These are phyloP conservation scores for Actinomucor elegans DNA, from an alignment of 371 early-diverging fungal species.

Conservation along the genomic window DNA sequence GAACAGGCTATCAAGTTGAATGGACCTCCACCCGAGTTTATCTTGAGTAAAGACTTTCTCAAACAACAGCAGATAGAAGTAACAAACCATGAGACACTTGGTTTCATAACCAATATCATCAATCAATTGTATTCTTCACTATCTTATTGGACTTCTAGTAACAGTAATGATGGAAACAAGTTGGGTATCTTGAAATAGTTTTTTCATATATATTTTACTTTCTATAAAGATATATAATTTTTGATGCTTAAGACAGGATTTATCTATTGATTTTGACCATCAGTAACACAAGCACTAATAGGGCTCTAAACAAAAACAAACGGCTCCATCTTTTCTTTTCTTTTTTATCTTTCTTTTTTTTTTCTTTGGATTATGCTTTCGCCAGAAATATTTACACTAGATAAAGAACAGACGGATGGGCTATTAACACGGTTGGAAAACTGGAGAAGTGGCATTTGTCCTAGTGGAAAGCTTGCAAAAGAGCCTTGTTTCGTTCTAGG, in stretches of 20 bases:
- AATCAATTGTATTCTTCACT: too few relatives aligned
- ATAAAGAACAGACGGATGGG: constrained; percentile 16
- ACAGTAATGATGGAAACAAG: neutral
- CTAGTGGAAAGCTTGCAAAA: constrained; percentile 30
- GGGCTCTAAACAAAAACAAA: neutral
- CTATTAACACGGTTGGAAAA: constrained; percentile 22
- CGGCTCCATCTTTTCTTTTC: neutral
- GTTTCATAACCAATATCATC: too few relatives aligned
- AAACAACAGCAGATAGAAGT: neutral
- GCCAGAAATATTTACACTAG: constrained; percentile 5
- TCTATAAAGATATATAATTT: too few relatives aligned
- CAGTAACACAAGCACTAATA: neutral
- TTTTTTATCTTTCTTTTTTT: neutral
- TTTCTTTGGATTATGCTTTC: constrained; percentile 1
- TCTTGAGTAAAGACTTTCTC: constrained; percentile 1
- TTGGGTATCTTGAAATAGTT: neutral
- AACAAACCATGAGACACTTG: too few relatives aligned
- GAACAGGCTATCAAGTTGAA: constrained; percentile 35
- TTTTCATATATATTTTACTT: too few relatives aligned
- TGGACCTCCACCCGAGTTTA: constrained; percentile 29
- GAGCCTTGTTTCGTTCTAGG: constrained; percentile 33
- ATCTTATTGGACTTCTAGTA: neutral
- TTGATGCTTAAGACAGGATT: too few relatives aligned
- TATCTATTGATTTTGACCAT: too few relatives aligned
- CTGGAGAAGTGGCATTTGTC: constrained; percentile 40